A percentile compares a stretch with the other conserved stretches of the same genome.
Conservation (phyloP, 805 yeast genomes). For the Wickerhamiella dianesei region DNA sequence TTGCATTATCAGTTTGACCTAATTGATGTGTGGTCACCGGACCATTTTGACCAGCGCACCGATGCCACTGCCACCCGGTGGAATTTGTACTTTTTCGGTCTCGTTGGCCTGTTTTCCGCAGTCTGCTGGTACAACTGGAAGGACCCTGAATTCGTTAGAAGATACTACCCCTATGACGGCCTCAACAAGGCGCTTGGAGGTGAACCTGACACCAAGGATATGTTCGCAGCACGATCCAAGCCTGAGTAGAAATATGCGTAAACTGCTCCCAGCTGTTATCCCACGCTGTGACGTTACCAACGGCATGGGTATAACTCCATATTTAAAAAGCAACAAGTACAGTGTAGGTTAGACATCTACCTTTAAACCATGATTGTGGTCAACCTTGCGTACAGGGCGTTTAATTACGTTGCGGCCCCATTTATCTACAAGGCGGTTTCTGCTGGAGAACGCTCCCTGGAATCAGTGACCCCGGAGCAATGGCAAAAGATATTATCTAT, state of each 20-base stretch:
- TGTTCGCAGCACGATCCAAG: conserved; percentile 28
- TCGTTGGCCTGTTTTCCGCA: conserved; percentile 24
- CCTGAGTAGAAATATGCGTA: background rate
- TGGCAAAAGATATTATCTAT: background rate
- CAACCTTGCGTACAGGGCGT: background rate
- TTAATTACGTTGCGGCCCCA: background rate
- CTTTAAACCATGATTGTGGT: background rate
- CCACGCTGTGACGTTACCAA: no score
- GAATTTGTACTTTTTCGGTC: conserved; percentile 40
- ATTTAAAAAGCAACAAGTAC: background rate
- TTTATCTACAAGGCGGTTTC: background rate
- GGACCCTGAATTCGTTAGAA: conserved; percentile 59
- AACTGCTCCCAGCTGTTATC: background rate
- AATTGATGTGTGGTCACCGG: conserved; percentile 80
- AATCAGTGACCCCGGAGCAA: background rate
- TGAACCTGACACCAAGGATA: conserved; percentile 24
- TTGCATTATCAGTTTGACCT: conserved; percentile 58
- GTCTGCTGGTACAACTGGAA: conserved; percentile 32
- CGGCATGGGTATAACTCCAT: no score
- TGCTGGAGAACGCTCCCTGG: background rate
- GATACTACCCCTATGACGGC: conserved; percentile 65
- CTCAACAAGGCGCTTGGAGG: conserved; percentile 63
- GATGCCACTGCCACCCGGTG: conserved; percentile 49
- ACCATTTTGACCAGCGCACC: conserved; percentile 45
- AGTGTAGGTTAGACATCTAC: background rate